Conservation (phyloP, 805 yeast genomes). For the Tetrapisispora phaffii region DNA sequence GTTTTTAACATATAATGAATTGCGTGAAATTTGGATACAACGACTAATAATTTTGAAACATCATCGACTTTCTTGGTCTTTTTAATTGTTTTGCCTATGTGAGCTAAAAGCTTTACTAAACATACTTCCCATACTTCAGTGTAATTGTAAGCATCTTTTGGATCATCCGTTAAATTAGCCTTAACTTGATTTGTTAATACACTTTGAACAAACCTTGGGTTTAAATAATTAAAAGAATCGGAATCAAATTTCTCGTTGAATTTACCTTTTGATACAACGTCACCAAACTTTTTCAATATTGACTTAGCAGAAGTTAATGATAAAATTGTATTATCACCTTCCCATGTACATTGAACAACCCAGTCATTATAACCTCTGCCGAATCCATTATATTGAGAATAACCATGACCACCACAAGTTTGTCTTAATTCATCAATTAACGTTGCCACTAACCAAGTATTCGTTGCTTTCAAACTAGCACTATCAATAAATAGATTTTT, state of each 20-base stretch:
- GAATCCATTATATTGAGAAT: constrained; percentile 84
- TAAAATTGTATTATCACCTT: constrained; percentile 87
- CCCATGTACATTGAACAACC: constrained; percentile 99
- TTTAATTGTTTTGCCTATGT: constrained; percentile 20
- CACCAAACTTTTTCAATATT: constrained; percentile 35
- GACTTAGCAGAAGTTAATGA: constrained; percentile 80
- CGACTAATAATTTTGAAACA: constrained; percentile 32
- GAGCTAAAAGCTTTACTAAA: constrained; percentile 21
- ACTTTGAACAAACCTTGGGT: constrained; percentile 19
- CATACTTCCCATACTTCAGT: constrained; percentile 28
- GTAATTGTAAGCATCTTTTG: constrained; percentile 24
- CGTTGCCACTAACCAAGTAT: constrained; percentile 76
- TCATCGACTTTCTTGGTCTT: constrained; percentile 26
- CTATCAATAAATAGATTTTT: constrained; percentile 76
- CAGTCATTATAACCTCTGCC: constrained; percentile 85
- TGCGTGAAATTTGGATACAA: constrained; percentile 35
- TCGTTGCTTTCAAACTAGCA: constrained; percentile 80
- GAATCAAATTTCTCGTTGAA: constrained; percentile 26
- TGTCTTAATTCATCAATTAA: constrained; percentile 86
- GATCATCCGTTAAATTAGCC: constrained; percentile 24
- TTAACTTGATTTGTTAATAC: constrained; percentile 16
- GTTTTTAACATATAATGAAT: constrained; percentile 30
- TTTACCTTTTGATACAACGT: constrained; percentile 30
- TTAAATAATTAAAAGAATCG: constrained; percentile 23
- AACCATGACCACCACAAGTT: constrained; percentile 94